phyloP scores from a whole-genome alignment of 2,329 filamentous ascomycete genomes.

The Calonectria honghensis region DNA sequence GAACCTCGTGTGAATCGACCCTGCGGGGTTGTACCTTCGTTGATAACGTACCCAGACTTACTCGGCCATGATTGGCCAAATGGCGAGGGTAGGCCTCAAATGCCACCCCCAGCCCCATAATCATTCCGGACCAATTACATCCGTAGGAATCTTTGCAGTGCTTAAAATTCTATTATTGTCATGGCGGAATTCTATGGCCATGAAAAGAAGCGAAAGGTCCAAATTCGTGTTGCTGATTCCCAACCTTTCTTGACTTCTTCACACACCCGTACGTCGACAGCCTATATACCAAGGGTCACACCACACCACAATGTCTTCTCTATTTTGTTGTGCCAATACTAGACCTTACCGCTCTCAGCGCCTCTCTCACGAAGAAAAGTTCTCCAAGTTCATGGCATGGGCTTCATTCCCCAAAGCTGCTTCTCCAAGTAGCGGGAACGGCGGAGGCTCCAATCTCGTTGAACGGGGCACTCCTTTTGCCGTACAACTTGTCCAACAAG shows the following conservation, averaged over 20 bases:
- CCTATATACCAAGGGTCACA: background rate
- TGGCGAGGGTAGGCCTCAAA: constrained; percentile 14
- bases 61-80: background rate
- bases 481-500: constrained; percentile 40
- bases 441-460: background rate
- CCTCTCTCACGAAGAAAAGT: constrained; percentile 35
- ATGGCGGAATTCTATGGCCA: background rate
- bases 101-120: background rate
- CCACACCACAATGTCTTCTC: constrained; percentile 27
- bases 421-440: background rate
- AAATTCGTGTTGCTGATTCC: background rate
- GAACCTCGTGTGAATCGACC: background rate
- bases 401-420: constrained; percentile 1
- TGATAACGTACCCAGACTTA: background rate
- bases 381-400: constrained; percentile 33
- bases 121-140: background rate
- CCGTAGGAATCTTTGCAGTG: background rate
- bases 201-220: too few species aligned
- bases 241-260: background rate
- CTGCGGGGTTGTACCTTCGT: background rate
- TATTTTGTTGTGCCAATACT: constrained; percentile 31
- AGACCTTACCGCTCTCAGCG: constrained; percentile 30
- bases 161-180: background rate
- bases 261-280: background rate
- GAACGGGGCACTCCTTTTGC: constrained; percentile 13